Conservation (phyloP, 441 rosid genomes). For the Brassica balearica region DNA sequence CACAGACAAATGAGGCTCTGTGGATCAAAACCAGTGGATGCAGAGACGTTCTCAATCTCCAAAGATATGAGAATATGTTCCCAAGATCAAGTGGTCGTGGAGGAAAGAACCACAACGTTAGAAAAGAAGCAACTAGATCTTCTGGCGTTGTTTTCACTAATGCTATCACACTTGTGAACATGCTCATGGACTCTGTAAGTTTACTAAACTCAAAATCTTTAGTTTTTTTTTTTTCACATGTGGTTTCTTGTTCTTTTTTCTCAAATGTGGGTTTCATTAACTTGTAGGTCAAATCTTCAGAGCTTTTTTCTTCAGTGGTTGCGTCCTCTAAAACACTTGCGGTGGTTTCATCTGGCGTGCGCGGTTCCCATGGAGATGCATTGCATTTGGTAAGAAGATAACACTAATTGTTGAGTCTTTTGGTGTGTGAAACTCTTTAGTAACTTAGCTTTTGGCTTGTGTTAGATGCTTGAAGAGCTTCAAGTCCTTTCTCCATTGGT, state of each 20-base stretch:
- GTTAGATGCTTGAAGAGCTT: slow-evolving; percentile 72
- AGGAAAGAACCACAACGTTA: slow-evolving; percentile 61
- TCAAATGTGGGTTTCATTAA: background rate
- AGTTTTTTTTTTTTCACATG: slow-evolving; percentile 7
- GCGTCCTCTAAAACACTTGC: slow-evolving; percentile 70
- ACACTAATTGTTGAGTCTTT: too few species aligned
- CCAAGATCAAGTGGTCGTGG: slow-evolving; percentile 58
- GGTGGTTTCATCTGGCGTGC: slow-evolving; percentile 66
- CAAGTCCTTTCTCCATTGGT: slow-evolving; percentile 86
- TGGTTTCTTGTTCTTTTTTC: background rate
- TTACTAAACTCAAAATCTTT: background rate
- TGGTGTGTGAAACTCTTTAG: background rate
- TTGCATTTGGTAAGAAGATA: slow-evolving; percentile 58
- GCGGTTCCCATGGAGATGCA: slow-evolving; percentile 54
- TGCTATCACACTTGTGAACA: slow-evolving; percentile 73
- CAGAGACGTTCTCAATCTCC: slow-evolving; percentile 70
- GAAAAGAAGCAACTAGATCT: slow-evolving; percentile 81
- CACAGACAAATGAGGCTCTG: slow-evolving; percentile 80
- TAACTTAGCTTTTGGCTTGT: slow-evolving; percentile 10
- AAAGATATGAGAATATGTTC: slow-evolving; percentile 64
- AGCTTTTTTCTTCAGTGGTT: slow-evolving; percentile 75
- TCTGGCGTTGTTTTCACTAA: slow-evolving; percentile 81
- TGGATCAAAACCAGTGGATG: slow-evolving; percentile 70
- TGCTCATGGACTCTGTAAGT: slow-evolving; percentile 90
- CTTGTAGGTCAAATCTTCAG: slow-evolving; percentile 74